Evolutionary conservation across 2,329 filamentous ascomycete genomes (phyloP), one percentile per base, ranked within the genome.

Genomic region (Aspergillus clavatus): DNA sequence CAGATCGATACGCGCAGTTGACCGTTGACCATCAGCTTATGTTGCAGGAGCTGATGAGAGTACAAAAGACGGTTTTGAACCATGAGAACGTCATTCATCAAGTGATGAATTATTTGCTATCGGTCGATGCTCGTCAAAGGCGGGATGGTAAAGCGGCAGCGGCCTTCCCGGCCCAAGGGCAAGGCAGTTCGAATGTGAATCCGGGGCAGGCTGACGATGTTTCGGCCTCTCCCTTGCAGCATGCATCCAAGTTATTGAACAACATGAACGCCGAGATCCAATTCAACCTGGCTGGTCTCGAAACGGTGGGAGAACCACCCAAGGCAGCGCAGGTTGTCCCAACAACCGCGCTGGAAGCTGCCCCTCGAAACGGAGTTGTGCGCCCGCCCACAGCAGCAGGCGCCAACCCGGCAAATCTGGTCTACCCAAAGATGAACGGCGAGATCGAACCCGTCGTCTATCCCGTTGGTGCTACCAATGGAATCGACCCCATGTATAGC

Each of bases 401-500:
- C 3, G 79, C 79, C 1, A 75, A 72, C 29, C 72, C 72, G 3
- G 68, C 73, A 2, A 22, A 27, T 18, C 71, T 80, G 60, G 74
- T 74, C 4, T 77, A 69, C 54, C 57, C 67, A 19, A 73, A 76
- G 47, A 69, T 73, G 48, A 65, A 76, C 29, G 73, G 73, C 11
- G 82, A 86, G 44, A 66, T 85, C 36, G 83, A 86, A 50, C 79
- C 77, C 52, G 79, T 94, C 43, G 89, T 96, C 7, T 97, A 96
- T 63, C 90, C 91, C 0, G 89, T 95, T 12, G 90, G 90, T 14
- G 83, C 89, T 53, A 93, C 85, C 0, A 87, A 94, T 54, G 90
- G 90, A 42, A 96, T 96, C 54, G 90, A 96, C 62, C 90, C 91
- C 1, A 93, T 95, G 77, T 90, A 91, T 62, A 86, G 87, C 56